Evolutionary conservation across 2,329 filamentous ascomycete species (phyloP), one percentile per base, ranked within the genome.

Genomic region (Penicillium sp.): DNA sequence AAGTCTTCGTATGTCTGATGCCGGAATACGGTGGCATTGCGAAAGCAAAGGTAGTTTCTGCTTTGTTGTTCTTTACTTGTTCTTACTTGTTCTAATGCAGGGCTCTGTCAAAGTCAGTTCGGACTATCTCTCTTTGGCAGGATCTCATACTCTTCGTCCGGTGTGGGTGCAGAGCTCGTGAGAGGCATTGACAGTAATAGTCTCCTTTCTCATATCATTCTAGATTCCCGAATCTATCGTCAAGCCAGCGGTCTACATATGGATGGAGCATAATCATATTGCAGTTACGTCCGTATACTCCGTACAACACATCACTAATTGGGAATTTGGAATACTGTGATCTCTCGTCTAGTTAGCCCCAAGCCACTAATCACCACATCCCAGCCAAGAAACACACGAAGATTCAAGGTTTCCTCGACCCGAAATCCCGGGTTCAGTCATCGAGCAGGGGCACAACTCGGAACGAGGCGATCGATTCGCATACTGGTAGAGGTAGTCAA

Each of bases 351-450:
- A 31, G 28, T 31, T 31, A 45, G 31, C 43, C 50, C 22, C 14
- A 48, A 22, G 50, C 45, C 58, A 48, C 61, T 58, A 58, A 60
- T 35, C 48, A 58, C 54, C 41, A 54, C 28, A 52, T 41, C 54
- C 59, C 57, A 55, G 28, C 41, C 42, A 55, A 34, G 37, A 25
- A 45, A 20, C 34, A 17, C 42, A 25, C 20, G 49, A 37, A 42
- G 54, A 42, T 20, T 15, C 52, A 41, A 53, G 53, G 34, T 51
- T 50, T 34, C 34, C 41, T 50, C 20, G 48, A 34, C 57, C 57
- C 54, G 34, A 50, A 15, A 45, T 38, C 15, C 12, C 39, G 35
- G 51, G 60, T 8, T 31, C 31, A 31, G 31, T 31, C 50, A 56
- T 58, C 37, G 49, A 51, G 37, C 34, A 50, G 25, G 25, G 15